These are phyloP conservation scores for Scleromitrula shiraiana DNA, from an alignment of 2,329 filamentous ascomycete species.

Conservation along the genomic window DNA sequence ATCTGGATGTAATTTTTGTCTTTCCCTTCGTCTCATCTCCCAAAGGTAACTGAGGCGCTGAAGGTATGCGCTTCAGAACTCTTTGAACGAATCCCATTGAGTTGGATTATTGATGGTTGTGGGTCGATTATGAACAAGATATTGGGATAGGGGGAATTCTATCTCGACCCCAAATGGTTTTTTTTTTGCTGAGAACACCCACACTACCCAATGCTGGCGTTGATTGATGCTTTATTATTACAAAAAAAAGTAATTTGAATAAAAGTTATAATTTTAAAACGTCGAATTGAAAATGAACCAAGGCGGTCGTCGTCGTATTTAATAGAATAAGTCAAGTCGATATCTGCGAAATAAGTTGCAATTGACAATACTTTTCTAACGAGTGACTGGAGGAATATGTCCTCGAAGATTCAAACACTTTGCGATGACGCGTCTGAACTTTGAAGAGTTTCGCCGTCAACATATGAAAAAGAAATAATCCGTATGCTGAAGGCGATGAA, in stretches of 20 bases:
- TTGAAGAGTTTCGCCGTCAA: constrained; percentile 16
- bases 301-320: not conserved
- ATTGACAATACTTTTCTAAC: constrained; percentile 19
- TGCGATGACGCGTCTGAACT: constrained; percentile 24
- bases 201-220: constrained; percentile 1
- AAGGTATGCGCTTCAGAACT: constrained; percentile 43
- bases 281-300: not conserved
- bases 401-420: constrained; percentile 22
- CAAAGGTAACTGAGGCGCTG: constrained; percentile 35
- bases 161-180: constrained; percentile 14
- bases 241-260: not conserved
- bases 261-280: not conserved
- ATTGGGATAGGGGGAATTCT: constrained; percentile 22
- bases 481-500: constrained; percentile 16
- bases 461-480: constrained; percentile 2
- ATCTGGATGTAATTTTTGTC: constrained; percentile 35
- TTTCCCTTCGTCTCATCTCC: constrained; percentile 39
- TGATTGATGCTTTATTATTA: constrained; percentile 3
- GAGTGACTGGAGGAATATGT: constrained; percentile 27
- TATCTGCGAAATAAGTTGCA: not conserved
- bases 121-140: constrained; percentile 15
- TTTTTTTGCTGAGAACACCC: no score
- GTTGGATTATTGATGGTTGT: constrained; percentile 10
- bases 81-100: constrained; percentile 46
- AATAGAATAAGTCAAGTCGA: not conserved